Conservation (phyloP, 805 yeast species). For the Sporopachydermia quercuum region DNA sequence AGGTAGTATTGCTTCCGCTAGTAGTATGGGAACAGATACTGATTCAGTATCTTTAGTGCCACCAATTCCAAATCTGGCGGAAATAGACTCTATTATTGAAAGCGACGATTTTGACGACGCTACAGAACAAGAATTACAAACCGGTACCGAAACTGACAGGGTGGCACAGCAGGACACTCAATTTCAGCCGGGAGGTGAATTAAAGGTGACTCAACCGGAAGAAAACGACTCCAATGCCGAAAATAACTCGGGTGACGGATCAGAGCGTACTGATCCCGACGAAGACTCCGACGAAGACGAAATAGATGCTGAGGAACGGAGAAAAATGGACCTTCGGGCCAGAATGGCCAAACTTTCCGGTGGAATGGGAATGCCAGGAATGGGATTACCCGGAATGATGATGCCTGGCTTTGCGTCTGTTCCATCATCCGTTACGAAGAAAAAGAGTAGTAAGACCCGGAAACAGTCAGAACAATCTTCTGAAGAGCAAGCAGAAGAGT, state of each 20-base stretch:
- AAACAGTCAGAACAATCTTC: constrained; percentile 8
- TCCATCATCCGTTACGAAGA: constrained; percentile 6
- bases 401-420: constrained; percentile 17
- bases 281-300: constrained; percentile 40
- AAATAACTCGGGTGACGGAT: constrained; percentile 19
- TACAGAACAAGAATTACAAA: constrained; percentile 4
- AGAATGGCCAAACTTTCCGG: constrained; percentile 96
- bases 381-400: constrained; percentile 24
- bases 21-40: not conserved
- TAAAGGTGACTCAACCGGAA: no score
- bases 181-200: no score
- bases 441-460: constrained; percentile 7
- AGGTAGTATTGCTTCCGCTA: not conserved
- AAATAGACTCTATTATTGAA: constrained; percentile 4
- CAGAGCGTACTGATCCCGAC: constrained; percentile 32
- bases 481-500: constrained; percentile 7
- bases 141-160: constrained; percentile 8
- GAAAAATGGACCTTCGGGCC: constrained; percentile 65
- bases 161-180: no score
- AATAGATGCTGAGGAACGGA: constrained; percentile 62
- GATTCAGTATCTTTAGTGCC: not conserved
- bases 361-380: constrained; percentile 62
- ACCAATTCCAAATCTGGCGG: constrained; percentile 2
- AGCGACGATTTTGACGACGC: not conserved
- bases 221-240: constrained; percentile 15